Evolutionary conservation across 805 yeast species (phyloP), one percentile per base, ranked within the genome.

Genomic region (Spathaspora boniae): DNA sequence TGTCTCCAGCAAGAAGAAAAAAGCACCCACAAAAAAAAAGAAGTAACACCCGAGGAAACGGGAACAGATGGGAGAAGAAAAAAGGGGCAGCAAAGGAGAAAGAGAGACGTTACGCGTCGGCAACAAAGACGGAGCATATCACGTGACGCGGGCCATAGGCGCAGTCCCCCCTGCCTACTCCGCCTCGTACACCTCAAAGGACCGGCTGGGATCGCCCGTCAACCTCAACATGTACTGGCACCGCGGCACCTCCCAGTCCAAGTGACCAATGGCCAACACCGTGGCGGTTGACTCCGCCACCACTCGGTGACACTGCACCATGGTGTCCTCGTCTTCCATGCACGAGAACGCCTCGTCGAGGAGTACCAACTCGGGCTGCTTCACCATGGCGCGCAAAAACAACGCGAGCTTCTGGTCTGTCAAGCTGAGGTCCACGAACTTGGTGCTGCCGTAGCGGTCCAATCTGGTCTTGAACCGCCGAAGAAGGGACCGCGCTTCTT

Each of bases 301-400:
- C 12, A 61, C 32, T 6, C 42, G 38, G 38, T 65, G 71, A 40
- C 72, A 67, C 37, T 48, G 41, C 6, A 42, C 31, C 53, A 66
- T 52, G 24, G 65, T 36, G 28, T 43, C 48, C 16, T 68, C 74
- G 35, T 78, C 80, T 26, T 82, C 85, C 93, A 91, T 86, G 11
- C 88, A 94, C 16, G 95, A 85, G 40, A 91, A 77, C 0, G 98
- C 95, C 63, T 91, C 98, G 58, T 91, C 98, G 2, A 91, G 64
- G 31, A 91, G 82, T 34, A 91, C 65, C 1, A 91, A 62, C 32
- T 76, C 74, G 0, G 98, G 98, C 43, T 76, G 65, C 54, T 85
- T 86, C 27, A 86, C 70, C 12, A 91, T 51, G 2, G 96, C 82
- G 37, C 98, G 68, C 16, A 88, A 60, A 46, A 93, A 80, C 17